Base-by-base conservation (phyloP, 1,284 basidiomycete species). In the Sanguinoderma infundibulare region DNA sequence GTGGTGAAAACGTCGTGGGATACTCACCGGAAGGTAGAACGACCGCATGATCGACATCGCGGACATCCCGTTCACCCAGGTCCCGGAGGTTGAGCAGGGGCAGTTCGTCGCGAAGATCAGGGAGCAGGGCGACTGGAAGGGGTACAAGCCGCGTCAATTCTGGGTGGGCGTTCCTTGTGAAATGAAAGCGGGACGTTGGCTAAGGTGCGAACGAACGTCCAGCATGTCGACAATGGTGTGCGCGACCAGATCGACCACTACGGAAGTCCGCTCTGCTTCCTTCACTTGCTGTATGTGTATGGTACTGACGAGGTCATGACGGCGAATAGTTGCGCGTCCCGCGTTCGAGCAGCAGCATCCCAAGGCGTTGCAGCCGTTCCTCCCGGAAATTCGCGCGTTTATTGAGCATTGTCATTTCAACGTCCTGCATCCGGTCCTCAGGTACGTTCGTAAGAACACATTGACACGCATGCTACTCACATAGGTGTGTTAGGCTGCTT, bases 191-290 rank as follows among this genome's bases (percentile, higher is more conserved):
- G 24, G 26, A 8, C 36, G 10, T 14, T 5, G 10, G 10, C 12
- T 17, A 5, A 2, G 9, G 2, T 8, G 2, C 34, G 1, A 28
- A 7, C 53, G 51, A 20, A 15, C 22, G 0, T 32, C 0, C 17
- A 86, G 86, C 80, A 83, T 44, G 83, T 88, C 59, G 80, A 81
- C 42, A 77, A 77, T 15, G 86, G 87, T 2, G 82, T 89, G n/a
- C 77, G 70, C 5, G 87, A 89, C 67, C 83, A 87, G 66, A 67
- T 87, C 12, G 86, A 89, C 62, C 76, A 81, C 57, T 88, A 88
- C 65, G 85, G 83, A 63, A 75, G 87, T 86, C 60, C 61, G 81
- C 32, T 2, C 9, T 17, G 15, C 14, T 6, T 26, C 15, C 24
- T 72, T 70, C 70, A 15, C 63, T 28, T 22, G 14, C 7, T 3